Conservation (phyloP, 805 yeast genomes). For the Barnettozyma sp. region DNA sequence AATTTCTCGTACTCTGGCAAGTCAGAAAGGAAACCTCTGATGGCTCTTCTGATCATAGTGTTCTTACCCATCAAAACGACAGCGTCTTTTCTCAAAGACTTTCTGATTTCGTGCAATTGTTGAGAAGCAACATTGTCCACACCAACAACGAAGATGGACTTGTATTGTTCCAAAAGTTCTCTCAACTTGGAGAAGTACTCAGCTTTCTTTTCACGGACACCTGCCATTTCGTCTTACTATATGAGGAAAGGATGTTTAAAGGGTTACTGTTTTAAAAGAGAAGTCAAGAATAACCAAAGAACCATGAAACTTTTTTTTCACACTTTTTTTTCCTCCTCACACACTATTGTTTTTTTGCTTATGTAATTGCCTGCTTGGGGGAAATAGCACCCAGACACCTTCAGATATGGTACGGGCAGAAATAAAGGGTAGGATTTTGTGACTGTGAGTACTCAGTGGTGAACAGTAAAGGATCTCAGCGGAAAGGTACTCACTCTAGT, state of each 20-base stretch:
- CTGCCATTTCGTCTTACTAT: conserved; percentile 97
- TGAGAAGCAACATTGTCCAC: conserved; percentile 99
- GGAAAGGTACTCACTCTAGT: too few species aligned
- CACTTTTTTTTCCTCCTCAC: too few species aligned
- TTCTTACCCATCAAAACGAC: conserved; percentile 99
- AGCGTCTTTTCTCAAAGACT: conserved; percentile 89
- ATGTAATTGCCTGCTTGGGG: too few species aligned
- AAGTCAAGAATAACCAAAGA: too few species aligned
- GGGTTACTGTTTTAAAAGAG: conserved; percentile 30
- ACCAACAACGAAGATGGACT: conserved; percentile 97
- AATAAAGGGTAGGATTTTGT: too few species aligned
- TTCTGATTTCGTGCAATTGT: conserved; percentile 99
- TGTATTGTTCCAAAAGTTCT: conserved; percentile 92
- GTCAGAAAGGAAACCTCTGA: conserved; percentile 91
- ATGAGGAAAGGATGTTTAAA: conserved; percentile 89
- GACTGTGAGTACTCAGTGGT: too few species aligned
- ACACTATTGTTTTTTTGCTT: too few species aligned
- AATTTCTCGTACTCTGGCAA: conserved; percentile 94
- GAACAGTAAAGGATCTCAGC: too few species aligned
- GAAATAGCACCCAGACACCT: too few species aligned
- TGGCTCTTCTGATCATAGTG: conserved; percentile 99
- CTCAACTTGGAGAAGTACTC: conserved; percentile 95
- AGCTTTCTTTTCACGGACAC: conserved; percentile 94
- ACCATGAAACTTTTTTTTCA: too few species aligned
- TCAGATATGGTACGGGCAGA: too few species aligned